Percentiles rank a stretch among this genome's conserved stretches.
Conservation (phyloP, 768 basidiomycete genomes). For the Suillus hirtellus region DNA sequence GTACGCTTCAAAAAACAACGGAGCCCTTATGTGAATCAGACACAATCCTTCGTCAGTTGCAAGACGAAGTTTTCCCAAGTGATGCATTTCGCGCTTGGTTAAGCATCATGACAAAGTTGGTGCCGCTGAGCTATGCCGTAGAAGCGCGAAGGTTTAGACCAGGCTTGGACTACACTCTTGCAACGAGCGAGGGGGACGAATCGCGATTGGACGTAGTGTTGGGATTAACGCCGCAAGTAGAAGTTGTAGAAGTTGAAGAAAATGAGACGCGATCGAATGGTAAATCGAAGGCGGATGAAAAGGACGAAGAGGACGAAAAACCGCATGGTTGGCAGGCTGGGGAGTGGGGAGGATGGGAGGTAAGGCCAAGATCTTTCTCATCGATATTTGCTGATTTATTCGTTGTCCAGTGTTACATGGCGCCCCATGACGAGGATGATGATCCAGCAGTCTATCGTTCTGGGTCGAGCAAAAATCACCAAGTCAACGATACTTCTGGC, state of each 20-base stretch:
- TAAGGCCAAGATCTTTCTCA: constrained; percentile 31
- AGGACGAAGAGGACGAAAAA: constrained; percentile 33
- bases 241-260: constrained; percentile 26
- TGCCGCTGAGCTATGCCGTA: constrained; percentile 70
- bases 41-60: constrained; percentile 42
- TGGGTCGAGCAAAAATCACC: constrained; percentile 41
- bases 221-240: constrained; percentile 73
- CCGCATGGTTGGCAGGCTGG: constrained; percentile 64
- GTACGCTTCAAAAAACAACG: constrained; percentile 49
- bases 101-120: constrained; percentile 63
- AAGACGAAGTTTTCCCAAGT: constrained; percentile 77
- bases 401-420: constrained; percentile 79
- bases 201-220: constrained; percentile 84
- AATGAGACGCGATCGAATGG: constrained; percentile 23
- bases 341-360: constrained; percentile 95
- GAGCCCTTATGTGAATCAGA: constrained; percentile 9
- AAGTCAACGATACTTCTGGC: constrained; percentile 18
- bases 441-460: constrained; percentile 93
- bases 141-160: constrained; percentile 89
- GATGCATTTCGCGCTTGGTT: constrained; percentile 92
- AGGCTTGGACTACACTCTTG: constrained; percentile 93
- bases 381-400: constrained; percentile 1
- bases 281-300: constrained; percentile 34
- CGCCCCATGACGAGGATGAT: constrained; percentile 91
- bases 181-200: constrained; percentile 81